Percentiles rank a stretch among this genome's conserved stretches.
Conservation (phyloP, 2,329 filamentous ascomycete species). For the Arthrobotrys conoides region DNA sequence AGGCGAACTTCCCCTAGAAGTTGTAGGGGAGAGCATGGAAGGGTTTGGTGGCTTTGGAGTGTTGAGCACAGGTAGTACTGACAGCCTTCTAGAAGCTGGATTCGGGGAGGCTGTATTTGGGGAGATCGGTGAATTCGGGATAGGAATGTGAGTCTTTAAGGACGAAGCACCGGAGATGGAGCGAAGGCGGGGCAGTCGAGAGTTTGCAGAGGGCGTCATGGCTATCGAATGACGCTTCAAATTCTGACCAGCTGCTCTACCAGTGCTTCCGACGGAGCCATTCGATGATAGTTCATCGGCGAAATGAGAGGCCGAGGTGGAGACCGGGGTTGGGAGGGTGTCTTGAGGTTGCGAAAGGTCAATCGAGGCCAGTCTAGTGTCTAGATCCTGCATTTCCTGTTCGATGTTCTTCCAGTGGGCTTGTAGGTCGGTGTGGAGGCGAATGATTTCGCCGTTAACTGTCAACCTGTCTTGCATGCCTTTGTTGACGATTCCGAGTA, state of each 20-base stretch:
- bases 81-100: constrained; percentile 43
- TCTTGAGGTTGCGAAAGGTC: constrained; percentile 50
- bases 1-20: constrained; percentile 50
- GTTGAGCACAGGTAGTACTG: constrained; percentile 59
- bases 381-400: constrained; percentile 82
- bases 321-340: constrained; percentile 70
- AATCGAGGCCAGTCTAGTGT: constrained; percentile 74
- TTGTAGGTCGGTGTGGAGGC: constrained; percentile 87
- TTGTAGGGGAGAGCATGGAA: constrained; percentile 48
- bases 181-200: constrained; percentile 47
- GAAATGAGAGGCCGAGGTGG: constrained; percentile 66
- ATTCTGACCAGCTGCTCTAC: constrained; percentile 14
- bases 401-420: constrained; percentile 84
- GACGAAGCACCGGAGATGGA: constrained; percentile 69
- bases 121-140: constrained; percentile 29
- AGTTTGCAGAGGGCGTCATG: constrained; percentile 27
- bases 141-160: constrained; percentile 66
- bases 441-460: constrained; percentile 93
- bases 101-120: constrained; percentile 22
- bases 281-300: constrained; percentile 46
- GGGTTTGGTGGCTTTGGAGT: constrained; percentile 44
- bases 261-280: constrained; percentile 36
- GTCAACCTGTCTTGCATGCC: constrained; percentile 96
- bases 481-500: constrained; percentile 92
- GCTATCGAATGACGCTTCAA: constrained; percentile 46